Evolutionary conservation across 345 rosid genomes (phyloP).

Genomic region (Arabidopsis thaliana): DNA sequence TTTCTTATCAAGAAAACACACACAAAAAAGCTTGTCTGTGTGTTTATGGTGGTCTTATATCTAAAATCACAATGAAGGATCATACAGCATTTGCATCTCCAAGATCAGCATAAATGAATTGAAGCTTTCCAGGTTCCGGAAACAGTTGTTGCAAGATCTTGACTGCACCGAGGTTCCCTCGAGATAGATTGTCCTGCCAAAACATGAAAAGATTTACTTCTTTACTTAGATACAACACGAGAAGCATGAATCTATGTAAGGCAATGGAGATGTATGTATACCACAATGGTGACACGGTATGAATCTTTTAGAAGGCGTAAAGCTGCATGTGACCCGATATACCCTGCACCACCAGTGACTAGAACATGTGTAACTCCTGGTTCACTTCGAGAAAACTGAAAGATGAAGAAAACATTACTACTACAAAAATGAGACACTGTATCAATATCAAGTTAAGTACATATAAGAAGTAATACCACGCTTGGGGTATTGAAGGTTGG

Average conservation of each 20-base stretch:
- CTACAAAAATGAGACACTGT: not conserved
- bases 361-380: conserved; percentile 84
- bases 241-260: conserved; percentile 3
- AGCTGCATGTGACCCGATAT: conserved; percentile 90
- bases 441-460: not conserved
- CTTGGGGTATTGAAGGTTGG: conserved; percentile 52
- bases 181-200: conserved; percentile 62
- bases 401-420: not conserved
- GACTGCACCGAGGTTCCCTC: conserved; percentile 61
- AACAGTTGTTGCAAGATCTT: conserved; percentile 53
- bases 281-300: conserved; percentile 86
- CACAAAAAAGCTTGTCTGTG: not conserved
- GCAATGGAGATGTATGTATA: conserved; percentile 39
- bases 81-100: conserved; percentile 61
- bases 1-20: conserved; percentile 40
- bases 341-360: conserved; percentile 96
- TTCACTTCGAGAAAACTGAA: conserved; percentile 70
- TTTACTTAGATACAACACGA: conserved; percentile 9
- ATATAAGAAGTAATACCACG: conserved; percentile 51
- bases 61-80: conserved; percentile 34
- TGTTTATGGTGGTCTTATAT: not conserved
- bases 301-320: conserved; percentile 74
- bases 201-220: not conserved
- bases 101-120: conserved; percentile 60
- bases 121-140: conserved; percentile 64